Base-by-base conservation (phyloP, 805 yeast species). In the Pichia rugopelliculosa region DNA sequence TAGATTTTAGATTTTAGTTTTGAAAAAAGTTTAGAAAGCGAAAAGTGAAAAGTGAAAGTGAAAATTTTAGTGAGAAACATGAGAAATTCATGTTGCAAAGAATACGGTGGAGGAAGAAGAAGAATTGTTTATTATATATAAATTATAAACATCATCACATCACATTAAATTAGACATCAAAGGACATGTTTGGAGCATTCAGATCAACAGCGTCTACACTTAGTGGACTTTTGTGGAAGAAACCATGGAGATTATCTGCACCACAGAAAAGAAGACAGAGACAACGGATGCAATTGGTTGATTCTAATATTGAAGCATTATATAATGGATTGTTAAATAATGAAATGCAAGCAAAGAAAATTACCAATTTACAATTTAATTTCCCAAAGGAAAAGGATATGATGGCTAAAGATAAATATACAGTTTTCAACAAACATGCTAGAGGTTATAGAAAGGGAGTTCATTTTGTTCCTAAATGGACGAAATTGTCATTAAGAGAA, bases 381-480 rank as follows among this genome's bases (percentile, higher is more conserved):
- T 75, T 84, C 59, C 96, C 97, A 36, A 84, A 79, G 59, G 96
- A 89, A 59, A 55, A 65, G 30, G 88, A 89, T 51, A 90, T 91
- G 97, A 59, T 67, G 1, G 73, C 96, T 8, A 72, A 67, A 53
- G 95, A 93, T 68, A 91, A 91, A 67, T 93, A 93, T 68, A 82
- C 95, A 41, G 83, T 88, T 1, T 91, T 86, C 69, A 81, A 79
- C 67, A 84, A 77, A 65, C 80, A 80, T 58, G 76, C 82, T 13
- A 79, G 75, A 59, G 82, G 82, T 20, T 93, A 91, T 68, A 80
- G 98, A 71, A 91, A 89, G 69, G 82, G 90, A 54, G 80, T 87
- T 23, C 98, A 91, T 61, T 71, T 80, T 65, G 85, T 84, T 39
- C 96, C 96, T 20, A 87, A 89, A 62, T 89, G 96, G 95, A 89